Evolutionary conservation across 495 filamentous ascomycete genomes (phyloP).

Genomic region (Tuber umbilicatum): DNA sequence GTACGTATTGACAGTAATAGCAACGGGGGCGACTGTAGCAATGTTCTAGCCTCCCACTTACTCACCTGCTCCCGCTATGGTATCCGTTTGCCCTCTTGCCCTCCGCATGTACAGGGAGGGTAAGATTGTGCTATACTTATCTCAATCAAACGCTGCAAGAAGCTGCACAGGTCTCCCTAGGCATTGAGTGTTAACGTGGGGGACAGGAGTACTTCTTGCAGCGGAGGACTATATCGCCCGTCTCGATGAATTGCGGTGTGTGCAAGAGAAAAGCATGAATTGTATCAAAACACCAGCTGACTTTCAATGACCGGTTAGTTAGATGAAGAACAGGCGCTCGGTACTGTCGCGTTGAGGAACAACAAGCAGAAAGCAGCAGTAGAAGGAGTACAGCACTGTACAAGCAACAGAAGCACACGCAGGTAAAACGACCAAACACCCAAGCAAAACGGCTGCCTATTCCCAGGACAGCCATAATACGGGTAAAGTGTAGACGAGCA

Average conservation of each 20-base stretch:
- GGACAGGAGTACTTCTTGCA: conserved; percentile 35
- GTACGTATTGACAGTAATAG: not conserved
- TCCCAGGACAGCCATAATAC: conserved; percentile 33
- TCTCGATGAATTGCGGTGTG: conserved; percentile 24
- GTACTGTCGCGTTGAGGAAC: conserved; percentile 29
- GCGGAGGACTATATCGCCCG: conserved; percentile 30
- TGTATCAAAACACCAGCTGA: conserved; percentile 27
- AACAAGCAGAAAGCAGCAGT: conserved; percentile 7
- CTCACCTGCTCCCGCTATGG: not conserved
- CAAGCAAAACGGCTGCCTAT: conserved; percentile 35
- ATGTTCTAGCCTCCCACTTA: not conserved
- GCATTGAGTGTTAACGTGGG: conserved; percentile 31
- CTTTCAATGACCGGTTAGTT: conserved; percentile 25
- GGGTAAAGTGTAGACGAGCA: conserved; percentile 31
- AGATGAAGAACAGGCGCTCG: conserved; percentile 20
- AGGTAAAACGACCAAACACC: conserved; percentile 39
- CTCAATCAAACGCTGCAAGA: conserved; percentile 20
- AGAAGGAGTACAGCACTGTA: conserved; percentile 18
- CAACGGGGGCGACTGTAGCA: not conserved
- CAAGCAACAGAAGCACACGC: conserved; percentile 28
- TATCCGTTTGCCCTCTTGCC: not conserved
- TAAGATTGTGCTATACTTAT: not conserved
- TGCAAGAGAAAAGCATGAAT: conserved; percentile 16
- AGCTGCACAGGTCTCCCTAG: conserved; percentile 33
- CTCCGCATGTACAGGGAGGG: not conserved